Conservation (phyloP, 2,329 filamentous ascomycete species). For the Verticillium nonalfalfae region DNA sequence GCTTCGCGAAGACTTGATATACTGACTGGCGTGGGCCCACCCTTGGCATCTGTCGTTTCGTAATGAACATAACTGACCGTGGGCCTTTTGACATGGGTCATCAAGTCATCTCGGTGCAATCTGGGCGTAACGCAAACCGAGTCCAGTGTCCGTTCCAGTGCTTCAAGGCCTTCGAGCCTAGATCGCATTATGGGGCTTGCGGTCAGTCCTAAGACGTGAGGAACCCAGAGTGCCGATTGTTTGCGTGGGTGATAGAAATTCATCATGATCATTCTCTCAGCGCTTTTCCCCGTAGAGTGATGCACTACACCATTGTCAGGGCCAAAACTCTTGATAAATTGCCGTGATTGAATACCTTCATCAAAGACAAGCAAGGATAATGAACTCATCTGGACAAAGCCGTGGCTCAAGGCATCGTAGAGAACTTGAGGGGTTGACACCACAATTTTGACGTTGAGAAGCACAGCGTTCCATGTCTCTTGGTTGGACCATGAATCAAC, state of each 20-base stretch:
- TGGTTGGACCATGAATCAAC: slow-evolving; percentile 68
- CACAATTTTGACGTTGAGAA: slow-evolving; percentile 62
- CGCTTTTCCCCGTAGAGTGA: slow-evolving; percentile 59
- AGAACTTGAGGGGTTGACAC: slow-evolving; percentile 74
- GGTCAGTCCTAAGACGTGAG: slow-evolving; percentile 70
- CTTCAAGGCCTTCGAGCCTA: slow-evolving; percentile 45
- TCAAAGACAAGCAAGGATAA: slow-evolving; percentile 74
- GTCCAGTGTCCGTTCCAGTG: slow-evolving; percentile 64
- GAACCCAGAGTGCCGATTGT: slow-evolving; percentile 32
- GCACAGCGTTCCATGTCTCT: slow-evolving; percentile 58
- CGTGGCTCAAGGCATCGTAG: slow-evolving; percentile 66
- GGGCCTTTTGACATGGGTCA: slow-evolving; percentile 64
- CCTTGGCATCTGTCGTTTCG: slow-evolving; percentile 5
- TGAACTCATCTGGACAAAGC: slow-evolving; percentile 58
- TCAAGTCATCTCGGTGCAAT: slow-evolving; percentile 60
- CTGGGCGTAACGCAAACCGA: slow-evolving; percentile 64
- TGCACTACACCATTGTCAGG: slow-evolving; percentile 48
- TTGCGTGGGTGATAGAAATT: slow-evolving; percentile 58
- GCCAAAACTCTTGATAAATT: background rate
- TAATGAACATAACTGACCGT: slow-evolving; percentile 34
- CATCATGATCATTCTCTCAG: slow-evolving; percentile 66
- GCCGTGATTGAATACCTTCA: slow-evolving; percentile 52
- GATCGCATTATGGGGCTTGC: slow-evolving; percentile 69
- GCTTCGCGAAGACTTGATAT: slow-evolving; percentile 36
- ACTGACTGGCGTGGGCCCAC: slow-evolving; percentile 20